These are phyloP conservation scores for Solanum sparsipilum DNA, from an alignment of 257 asterid genomes.

Conservation along the genomic window DNA sequence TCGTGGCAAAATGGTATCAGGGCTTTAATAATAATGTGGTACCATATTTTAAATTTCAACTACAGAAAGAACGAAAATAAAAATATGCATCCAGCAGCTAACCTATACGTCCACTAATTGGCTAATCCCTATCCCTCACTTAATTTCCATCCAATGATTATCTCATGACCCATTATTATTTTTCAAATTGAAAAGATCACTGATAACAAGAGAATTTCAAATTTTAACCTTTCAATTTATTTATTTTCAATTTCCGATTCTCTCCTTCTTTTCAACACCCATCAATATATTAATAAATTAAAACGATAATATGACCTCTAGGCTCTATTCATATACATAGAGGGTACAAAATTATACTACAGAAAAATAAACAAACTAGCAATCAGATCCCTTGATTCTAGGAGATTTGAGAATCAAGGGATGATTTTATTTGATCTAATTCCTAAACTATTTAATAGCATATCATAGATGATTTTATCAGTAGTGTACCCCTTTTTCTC, in stretches of 20 bases:
- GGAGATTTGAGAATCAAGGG: background rate
- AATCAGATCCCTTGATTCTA: background rate
- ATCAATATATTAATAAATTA: too few species aligned
- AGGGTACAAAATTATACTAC: too few species aligned
- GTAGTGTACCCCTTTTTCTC: background rate
- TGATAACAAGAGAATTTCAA: background rate
- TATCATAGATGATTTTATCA: background rate
- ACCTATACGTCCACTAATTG: background rate
- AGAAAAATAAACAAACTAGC: too few species aligned
- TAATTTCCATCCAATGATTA: background rate
- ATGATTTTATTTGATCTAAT: background rate
- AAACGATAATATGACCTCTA: too few species aligned
- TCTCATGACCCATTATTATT: background rate
- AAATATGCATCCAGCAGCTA: background rate
- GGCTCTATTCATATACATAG: too few species aligned
- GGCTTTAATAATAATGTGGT: background rate
- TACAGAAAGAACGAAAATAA: background rate
- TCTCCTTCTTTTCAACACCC: background rate
- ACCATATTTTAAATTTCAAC: background rate
- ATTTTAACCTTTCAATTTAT: background rate
- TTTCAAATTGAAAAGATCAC: background rate
- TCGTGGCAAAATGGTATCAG: background rate
- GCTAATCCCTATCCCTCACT: background rate
- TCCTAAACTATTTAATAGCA: background rate
- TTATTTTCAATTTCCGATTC: background rate